Evolutionary conservation across 768 basidiomycete genomes (phyloP).

Genomic region (Macrolepiota fuliginosa): DNA sequence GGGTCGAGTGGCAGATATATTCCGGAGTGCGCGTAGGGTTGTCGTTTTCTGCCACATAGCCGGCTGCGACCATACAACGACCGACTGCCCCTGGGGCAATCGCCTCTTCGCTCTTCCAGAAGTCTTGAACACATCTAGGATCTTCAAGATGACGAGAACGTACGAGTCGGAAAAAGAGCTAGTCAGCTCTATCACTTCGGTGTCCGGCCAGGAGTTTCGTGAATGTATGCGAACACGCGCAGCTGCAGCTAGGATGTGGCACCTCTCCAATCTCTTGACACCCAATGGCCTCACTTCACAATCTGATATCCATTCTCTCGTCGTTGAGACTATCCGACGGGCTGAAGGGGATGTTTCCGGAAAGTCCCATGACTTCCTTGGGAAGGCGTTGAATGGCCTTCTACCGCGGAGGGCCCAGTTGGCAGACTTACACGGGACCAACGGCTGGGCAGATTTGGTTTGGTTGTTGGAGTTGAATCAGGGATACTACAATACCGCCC

Average conservation of each 20-base stretch:
- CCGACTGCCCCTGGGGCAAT: slow-evolving; percentile 1
- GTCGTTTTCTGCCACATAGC: neutral
- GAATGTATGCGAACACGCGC: slow-evolving; percentile 2
- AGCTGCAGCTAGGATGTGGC: slow-evolving; percentile 15
- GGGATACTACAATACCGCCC: slow-evolving; percentile 17
- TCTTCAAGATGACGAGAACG: neutral
- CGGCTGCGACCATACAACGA: neutral
- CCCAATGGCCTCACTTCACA: slow-evolving; percentile 18
- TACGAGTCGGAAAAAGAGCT: neutral
- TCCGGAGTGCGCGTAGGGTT: slow-evolving; percentile 2
- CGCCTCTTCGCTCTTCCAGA: slow-evolving; percentile 2
- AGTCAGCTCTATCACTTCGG: neutral
- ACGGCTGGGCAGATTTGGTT: slow-evolving; percentile 23
- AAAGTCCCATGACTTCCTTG: slow-evolving; percentile 18
- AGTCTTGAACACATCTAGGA: neutral
- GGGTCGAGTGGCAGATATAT: slow-evolving; percentile 1
- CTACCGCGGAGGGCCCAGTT: slow-evolving; percentile 20
- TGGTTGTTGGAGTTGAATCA: slow-evolving; percentile 23
- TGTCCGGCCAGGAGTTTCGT: slow-evolving; percentile 5
- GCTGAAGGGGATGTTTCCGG: slow-evolving; percentile 12
- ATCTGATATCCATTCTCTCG: slow-evolving; percentile 19
- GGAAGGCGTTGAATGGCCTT: slow-evolving; percentile 23
- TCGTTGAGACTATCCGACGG: slow-evolving; percentile 20
- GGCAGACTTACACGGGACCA: slow-evolving; percentile 4
- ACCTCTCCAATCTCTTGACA: slow-evolving; percentile 19